A percentile compares a stretch with the other conserved stretches of the same genome.
These are phyloP conservation scores for Candida nemodendra DNA, from an alignment of 805 yeast species.

Conservation along the genomic window DNA sequence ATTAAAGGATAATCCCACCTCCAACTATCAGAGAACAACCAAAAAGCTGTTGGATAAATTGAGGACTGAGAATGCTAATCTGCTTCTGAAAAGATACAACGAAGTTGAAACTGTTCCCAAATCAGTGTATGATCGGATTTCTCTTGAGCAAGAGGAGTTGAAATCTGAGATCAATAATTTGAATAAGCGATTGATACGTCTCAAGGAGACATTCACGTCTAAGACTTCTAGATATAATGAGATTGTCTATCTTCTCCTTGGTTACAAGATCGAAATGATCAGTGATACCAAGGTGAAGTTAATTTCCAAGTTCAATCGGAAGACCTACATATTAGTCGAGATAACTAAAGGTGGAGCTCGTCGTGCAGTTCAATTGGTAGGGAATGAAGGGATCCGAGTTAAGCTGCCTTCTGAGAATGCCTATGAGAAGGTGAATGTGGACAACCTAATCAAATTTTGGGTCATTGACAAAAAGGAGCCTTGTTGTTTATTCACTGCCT, in stretches of 20 bases:
- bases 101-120: constrained; percentile 45
- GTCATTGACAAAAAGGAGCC: constrained; percentile 64
- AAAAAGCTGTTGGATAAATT: constrained; percentile 49
- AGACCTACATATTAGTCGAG: constrained; percentile 24
- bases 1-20: constrained; percentile 63
- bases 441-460: constrained; percentile 63
- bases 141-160: constrained; percentile 48
- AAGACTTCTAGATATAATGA: constrained; percentile 73
- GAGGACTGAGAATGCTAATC: constrained; percentile 55
- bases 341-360: constrained; percentile 10
- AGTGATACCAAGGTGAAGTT: constrained; percentile 55
- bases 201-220: constrained; percentile 56
- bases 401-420: constrained; percentile 41
- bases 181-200: constrained; percentile 51
- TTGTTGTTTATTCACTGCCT: constrained; percentile 75
- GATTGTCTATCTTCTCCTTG: constrained; percentile 64
- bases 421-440: constrained; percentile 50
- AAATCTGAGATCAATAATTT: constrained; percentile 48
- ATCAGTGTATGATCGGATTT: constrained; percentile 61
- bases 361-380: constrained; percentile 5
- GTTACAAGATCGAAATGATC: constrained; percentile 69
- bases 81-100: constrained; percentile 32
- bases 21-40: constrained; percentile 60
- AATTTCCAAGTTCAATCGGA: constrained; percentile 22
- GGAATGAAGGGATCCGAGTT: constrained; percentile 13